Conservation (phyloP, 2,329 filamentous ascomycete genomes). For the Alternaria longipes region DNA sequence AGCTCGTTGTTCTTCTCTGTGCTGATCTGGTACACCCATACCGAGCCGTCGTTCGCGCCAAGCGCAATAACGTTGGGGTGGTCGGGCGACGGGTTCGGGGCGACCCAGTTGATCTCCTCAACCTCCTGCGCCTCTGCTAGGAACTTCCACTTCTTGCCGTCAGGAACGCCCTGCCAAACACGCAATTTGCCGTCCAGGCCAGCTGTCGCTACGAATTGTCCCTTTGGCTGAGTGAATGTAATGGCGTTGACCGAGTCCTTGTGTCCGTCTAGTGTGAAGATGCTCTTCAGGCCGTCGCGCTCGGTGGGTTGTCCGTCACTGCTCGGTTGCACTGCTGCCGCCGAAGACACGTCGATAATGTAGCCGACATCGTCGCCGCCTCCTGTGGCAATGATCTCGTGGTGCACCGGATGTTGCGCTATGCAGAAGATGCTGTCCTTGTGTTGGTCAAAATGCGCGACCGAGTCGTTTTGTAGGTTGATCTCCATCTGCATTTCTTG, state of each 20-base stretch:
- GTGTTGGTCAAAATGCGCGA: constrained; percentile 90
- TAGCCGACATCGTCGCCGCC: constrained; percentile 88
- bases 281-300: constrained; percentile 67
- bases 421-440: constrained; percentile 94
- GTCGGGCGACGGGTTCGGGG: constrained; percentile 73
- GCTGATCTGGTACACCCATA: constrained; percentile 95
- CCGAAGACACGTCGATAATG: constrained; percentile 79
- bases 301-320: constrained; percentile 62
- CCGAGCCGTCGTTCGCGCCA: constrained; percentile 87
- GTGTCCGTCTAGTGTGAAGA: constrained; percentile 87
- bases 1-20: constrained; percentile 68
- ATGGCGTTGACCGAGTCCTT: constrained; percentile 90
- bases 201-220: constrained; percentile 85
- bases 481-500: constrained; percentile 72
- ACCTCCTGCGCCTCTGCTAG: constrained; percentile 86
- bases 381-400: constrained; percentile 84
- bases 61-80: constrained; percentile 85
- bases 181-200: constrained; percentile 86
- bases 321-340: constrained; percentile 69
- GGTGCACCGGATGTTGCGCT: constrained; percentile 84
- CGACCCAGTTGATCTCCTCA: constrained; percentile 92
- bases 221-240: constrained; percentile 81
- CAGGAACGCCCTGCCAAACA: constrained; percentile 67
- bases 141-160: constrained; percentile 68
- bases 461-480: constrained; percentile 86